Conservation (phyloP, 306 rosid species). For the Cicer cuneatum region DNA sequence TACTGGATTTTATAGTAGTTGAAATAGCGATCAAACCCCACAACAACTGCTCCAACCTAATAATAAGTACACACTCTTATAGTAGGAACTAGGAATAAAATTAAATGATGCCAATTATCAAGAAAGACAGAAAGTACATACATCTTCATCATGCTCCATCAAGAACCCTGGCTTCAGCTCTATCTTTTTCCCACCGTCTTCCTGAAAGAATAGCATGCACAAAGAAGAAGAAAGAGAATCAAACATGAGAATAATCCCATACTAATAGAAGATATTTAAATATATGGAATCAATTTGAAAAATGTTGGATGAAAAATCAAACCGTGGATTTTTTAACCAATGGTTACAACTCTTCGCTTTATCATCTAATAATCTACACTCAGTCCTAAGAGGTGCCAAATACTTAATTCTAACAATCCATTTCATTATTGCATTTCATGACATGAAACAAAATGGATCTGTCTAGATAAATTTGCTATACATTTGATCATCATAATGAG, state of each 20-base stretch:
- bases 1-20: slow-evolving; percentile 98
- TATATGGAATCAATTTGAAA: neutral
- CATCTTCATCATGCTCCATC: slow-evolving; percentile 92
- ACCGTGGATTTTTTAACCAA: too few species aligned
- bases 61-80: slow-evolving; percentile 36
- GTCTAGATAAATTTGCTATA: neutral
- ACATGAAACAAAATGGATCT: slow-evolving; percentile 13
- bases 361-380: too few species aligned
- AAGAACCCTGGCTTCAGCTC: slow-evolving; percentile 93
- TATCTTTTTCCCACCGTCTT: slow-evolving; percentile 90
- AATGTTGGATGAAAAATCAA: too few species aligned
- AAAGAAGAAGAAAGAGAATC: slow-evolving; percentile 2
- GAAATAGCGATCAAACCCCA: slow-evolving; percentile 97
- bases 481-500: neutral
- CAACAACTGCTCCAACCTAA: slow-evolving; percentile 98
- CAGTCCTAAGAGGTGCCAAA: too few species aligned
- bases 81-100: slow-evolving; percentile 10
- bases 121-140: slow-evolving; percentile 50
- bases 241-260: slow-evolving; percentile 9
- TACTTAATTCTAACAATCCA: too few species aligned
- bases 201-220: slow-evolving; percentile 53
- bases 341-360: too few species aligned
- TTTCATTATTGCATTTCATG: neutral
- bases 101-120: slow-evolving; percentile 4
- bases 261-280: neutral